phyloP scores from a whole-genome alignment of 78 protist genomes.

The Anaeramoeba ignava region DNA sequence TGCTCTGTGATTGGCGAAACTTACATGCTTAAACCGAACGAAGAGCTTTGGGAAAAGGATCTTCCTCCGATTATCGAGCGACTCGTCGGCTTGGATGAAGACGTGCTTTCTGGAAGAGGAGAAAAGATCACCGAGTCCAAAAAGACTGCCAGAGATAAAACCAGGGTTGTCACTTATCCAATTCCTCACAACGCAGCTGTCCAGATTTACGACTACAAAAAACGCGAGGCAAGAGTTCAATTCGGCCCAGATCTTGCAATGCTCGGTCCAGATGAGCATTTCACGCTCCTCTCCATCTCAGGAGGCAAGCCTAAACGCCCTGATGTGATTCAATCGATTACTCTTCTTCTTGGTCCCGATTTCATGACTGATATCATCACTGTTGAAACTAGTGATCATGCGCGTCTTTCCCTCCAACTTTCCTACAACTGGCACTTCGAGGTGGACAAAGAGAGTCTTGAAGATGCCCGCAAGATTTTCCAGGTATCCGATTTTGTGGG shows the following conservation, averaged over 20 bases:
- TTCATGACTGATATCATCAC: slow-evolving; percentile 73
- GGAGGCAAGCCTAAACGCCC: slow-evolving; percentile 86
- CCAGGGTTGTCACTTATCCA: slow-evolving; percentile 58
- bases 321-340: slow-evolving; percentile 52
- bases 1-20: slow-evolving; percentile 53
- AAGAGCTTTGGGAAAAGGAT: slow-evolving; percentile 65
- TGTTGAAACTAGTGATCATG: slow-evolving; percentile 81
- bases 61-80: slow-evolving; percentile 47
- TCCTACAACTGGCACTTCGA: slow-evolving; percentile 79
- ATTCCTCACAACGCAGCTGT: slow-evolving; percentile 80
- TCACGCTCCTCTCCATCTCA: slow-evolving; percentile 65
- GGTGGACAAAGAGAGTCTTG: slow-evolving; percentile 9
- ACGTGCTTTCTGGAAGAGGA: too few relatives aligned
- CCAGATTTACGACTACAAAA: slow-evolving; percentile 59
- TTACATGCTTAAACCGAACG: slow-evolving; percentile 56
- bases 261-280: slow-evolving; percentile 79
- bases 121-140: too few relatives aligned
- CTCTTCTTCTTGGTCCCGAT: slow-evolving; percentile 78
- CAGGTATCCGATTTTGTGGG: slow-evolving; percentile 81
- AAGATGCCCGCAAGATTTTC: slow-evolving; percentile 36
- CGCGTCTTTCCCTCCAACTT: slow-evolving; percentile 64
- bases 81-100: slow-evolving; percentile 23
- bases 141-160: slow-evolving; percentile 50
- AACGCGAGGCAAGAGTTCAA: slow-evolving; percentile 61
- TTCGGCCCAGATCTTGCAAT: slow-evolving; percentile 82